Conservation (phyloP, 345 rosid genomes). For the Rhizophora mangle region DNA sequence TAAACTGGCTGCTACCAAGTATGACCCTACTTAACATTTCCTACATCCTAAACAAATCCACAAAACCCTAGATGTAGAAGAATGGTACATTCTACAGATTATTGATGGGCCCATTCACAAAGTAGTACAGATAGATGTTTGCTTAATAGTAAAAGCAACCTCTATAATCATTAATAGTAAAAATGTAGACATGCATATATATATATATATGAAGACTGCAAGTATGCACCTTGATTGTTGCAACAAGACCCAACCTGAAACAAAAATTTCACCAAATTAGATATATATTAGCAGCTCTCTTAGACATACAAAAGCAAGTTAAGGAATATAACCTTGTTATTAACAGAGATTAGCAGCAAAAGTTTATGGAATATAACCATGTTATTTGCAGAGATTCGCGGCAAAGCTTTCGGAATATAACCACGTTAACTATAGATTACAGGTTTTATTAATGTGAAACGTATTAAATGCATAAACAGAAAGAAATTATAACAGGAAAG, state of each 20-base stretch:
- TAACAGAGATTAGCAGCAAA: background rate
- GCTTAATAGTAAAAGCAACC: background rate
- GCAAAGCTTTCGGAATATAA: background rate
- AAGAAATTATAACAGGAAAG: background rate
- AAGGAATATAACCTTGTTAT: background rate
- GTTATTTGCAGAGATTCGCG: background rate
- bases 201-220: background rate
- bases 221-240: constrained; percentile 80
- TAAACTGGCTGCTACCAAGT: background rate
- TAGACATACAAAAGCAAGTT: background rate
- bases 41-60: background rate
- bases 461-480: background rate
- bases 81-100: background rate
- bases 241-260: constrained; percentile 96
- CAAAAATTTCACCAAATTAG: constrained; percentile 15
- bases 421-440: background rate
- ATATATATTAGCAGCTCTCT: background rate
- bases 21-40: background rate
- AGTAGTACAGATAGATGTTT: background rate
- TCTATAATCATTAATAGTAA: background rate
- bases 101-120: background rate
- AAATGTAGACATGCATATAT: background rate
- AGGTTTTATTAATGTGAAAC: background rate
- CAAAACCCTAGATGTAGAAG: background rate
- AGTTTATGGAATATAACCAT: background rate